Conservation (phyloP, 1,284 basidiomycete genomes). For the Neotropicomus parvogracilis region DNA sequence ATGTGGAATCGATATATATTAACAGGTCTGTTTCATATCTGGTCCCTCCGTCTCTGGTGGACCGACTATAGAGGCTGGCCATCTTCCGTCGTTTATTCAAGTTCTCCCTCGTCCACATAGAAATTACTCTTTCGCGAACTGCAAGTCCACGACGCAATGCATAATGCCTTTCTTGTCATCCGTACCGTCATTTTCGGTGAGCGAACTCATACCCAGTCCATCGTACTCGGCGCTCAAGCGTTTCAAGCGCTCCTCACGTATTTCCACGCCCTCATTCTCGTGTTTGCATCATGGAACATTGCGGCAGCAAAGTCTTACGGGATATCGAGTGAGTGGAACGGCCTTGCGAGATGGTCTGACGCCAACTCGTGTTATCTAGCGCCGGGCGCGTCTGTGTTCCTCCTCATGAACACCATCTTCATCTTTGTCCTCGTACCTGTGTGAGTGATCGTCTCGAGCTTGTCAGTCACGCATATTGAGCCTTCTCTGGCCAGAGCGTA, state of each 20-base stretch:
- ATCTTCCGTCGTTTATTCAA: neutral
- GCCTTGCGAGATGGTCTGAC: neutral
- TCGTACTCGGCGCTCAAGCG: neutral
- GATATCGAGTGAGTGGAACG: conserved; percentile 35
- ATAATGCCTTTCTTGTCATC: conserved; percentile 46
- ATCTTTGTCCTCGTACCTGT: conserved; percentile 42
- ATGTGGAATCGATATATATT: conserved; percentile 19
- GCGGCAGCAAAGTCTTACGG: conserved; percentile 36
- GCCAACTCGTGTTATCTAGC: conserved; percentile 31
- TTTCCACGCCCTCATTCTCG: conserved; percentile 48
- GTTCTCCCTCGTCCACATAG: neutral
- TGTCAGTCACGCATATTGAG: neutral
- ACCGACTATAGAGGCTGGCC: conserved; percentile 18
- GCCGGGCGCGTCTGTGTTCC: conserved; percentile 47
- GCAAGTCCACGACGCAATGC: conserved; percentile 27
- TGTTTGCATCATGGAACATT: conserved; percentile 59
- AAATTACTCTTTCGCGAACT: conserved; percentile 16
- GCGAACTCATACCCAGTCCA: conserved; percentile 18
- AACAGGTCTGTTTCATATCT: neutral
- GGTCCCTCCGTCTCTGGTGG: conserved; percentile 18
- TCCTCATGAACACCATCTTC: conserved; percentile 48
- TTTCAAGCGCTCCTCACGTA: conserved; percentile 49
- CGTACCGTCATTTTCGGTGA: conserved; percentile 57
- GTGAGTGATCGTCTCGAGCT: conserved; percentile 37
- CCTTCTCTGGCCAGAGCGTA: conserved; percentile 22